phyloP scores from a whole-genome alignment of 805 yeast genomes.

The Candida sphagnicola region DNA sequence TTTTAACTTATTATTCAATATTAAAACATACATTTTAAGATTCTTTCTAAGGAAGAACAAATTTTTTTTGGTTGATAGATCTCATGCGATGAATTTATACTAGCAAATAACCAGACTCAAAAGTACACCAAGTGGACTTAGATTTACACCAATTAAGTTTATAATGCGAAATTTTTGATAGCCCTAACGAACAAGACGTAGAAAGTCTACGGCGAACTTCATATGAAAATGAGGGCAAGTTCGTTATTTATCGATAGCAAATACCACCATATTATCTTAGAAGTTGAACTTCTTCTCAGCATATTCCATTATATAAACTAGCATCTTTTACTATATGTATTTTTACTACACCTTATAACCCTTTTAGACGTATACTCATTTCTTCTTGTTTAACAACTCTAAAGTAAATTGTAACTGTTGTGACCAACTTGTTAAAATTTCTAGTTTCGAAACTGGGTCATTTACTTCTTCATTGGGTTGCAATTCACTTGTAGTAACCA shows the following conservation, averaged over 20 bases:
- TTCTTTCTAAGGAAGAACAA: background rate
- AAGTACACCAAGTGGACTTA: background rate
- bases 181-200: too few relatives aligned
- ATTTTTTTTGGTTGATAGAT: background rate
- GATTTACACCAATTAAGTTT: background rate
- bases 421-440: slow-evolving; percentile 13
- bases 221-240: too few relatives aligned
- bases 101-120: background rate
- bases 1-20: background rate
- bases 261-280: background rate
- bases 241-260: background rate
- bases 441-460: slow-evolving; percentile 8
- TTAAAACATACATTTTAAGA: background rate
- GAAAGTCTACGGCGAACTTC: too few relatives aligned
- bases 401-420: slow-evolving; percentile 8
- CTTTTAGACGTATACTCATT: background rate
- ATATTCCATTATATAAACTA: background rate
- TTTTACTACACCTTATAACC: background rate
- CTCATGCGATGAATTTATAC: too few relatives aligned
- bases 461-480: slow-evolving; percentile 13
- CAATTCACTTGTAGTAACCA: slow-evolving; percentile 5
- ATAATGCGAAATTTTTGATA: background rate
- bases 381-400: background rate
- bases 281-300: background rate
- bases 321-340: background rate